Conservation (phyloP, 331 rosid genomes). For the Acacia concinna region DNA sequence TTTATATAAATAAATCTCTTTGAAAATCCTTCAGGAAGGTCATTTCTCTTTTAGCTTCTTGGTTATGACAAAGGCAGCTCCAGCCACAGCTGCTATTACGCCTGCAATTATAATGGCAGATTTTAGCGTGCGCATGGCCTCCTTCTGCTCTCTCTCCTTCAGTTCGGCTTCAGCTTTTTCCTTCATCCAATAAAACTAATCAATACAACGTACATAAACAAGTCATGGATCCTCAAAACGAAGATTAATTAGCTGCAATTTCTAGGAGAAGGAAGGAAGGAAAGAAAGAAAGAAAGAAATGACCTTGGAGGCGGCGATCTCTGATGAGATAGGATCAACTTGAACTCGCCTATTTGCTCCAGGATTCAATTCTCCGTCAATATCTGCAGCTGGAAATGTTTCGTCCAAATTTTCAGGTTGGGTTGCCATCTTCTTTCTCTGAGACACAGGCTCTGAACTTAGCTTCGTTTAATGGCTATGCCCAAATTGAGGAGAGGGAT, state of each 20-base stretch:
- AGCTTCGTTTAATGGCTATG: background rate
- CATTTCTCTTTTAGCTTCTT: conserved; percentile 56
- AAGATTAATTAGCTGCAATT: background rate
- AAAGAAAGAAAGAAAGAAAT: background rate
- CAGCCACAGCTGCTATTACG: conserved; percentile 48
- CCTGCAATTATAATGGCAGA: conserved; percentile 47
- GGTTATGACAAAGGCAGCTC: conserved; percentile 44
- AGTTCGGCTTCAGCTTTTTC: conserved; percentile 38
- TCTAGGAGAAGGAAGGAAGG: background rate
- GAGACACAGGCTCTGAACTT: background rate
- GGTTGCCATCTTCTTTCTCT: conserved; percentile 32
- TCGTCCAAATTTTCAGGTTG: conserved; percentile 19
- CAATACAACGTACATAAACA: background rate
- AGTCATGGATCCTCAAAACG: background rate
- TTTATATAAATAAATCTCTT: conserved; percentile 33
- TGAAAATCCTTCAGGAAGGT: background rate
- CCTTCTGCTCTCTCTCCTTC: conserved; percentile 40
- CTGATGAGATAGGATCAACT: conserved; percentile 50
- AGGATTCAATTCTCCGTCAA: conserved; percentile 41
- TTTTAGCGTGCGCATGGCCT: conserved; percentile 40
- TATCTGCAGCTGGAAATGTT: conserved; percentile 49
- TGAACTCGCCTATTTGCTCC: conserved; percentile 33
- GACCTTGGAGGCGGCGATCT: conserved; percentile 51
- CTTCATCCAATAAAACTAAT: conserved; percentile 32
- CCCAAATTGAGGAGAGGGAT: conserved; percentile 9